A percentile compares a stretch with the other conserved stretches of the same genome.
These are phyloP conservation scores for Coemansia sp. DNA, from an alignment of 192 early-diverging fungal species.

Conservation along the genomic window DNA sequence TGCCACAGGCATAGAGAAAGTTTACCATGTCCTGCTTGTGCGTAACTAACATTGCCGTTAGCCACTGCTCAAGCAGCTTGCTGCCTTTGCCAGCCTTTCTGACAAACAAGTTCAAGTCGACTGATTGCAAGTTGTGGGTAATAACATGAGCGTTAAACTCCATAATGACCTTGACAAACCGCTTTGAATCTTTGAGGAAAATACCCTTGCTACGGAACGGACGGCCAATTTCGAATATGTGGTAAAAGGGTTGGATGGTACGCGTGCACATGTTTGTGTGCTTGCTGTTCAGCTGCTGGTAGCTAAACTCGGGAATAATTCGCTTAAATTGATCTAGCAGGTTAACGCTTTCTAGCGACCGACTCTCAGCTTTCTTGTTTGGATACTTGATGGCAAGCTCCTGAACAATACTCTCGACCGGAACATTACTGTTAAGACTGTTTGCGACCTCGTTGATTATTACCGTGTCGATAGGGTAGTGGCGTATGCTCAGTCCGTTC, in stretches of 20 bases:
- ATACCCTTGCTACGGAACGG: constrained; percentile 32
- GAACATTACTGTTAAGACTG: constrained; percentile 4
- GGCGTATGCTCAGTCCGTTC: constrained; percentile 16
- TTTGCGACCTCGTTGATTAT: constrained; percentile 24
- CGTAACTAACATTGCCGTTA: constrained; percentile 26
- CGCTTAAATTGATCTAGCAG: constrained; percentile 23
- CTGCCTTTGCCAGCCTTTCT: constrained; percentile 20
- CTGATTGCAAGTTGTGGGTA: neutral
- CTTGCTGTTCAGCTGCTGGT: constrained; percentile 48
- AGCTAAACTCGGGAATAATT: constrained; percentile 17
- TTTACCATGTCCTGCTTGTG: constrained; percentile 24
- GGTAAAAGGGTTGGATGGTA: constrained; percentile 29
- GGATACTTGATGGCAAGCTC: constrained; percentile 23
- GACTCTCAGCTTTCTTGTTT: constrained; percentile 28
- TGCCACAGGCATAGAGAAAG: constrained; percentile 28
- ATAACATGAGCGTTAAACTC: constrained; percentile 13
- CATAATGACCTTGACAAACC: constrained; percentile 39
- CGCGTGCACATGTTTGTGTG: constrained; percentile 51
- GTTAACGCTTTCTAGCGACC: constrained; percentile 21
- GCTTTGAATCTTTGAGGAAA: constrained; percentile 43
- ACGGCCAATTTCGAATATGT: constrained; percentile 15
- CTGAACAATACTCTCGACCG: constrained; percentile 5
- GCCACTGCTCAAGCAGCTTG: constrained; percentile 47
- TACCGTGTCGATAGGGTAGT: constrained; percentile 24
- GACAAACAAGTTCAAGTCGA: constrained; percentile 4